These are phyloP conservation scores for Lenzites betulinus DNA, from an alignment of 768 basidiomycete genomes.

Conservation along the genomic window DNA sequence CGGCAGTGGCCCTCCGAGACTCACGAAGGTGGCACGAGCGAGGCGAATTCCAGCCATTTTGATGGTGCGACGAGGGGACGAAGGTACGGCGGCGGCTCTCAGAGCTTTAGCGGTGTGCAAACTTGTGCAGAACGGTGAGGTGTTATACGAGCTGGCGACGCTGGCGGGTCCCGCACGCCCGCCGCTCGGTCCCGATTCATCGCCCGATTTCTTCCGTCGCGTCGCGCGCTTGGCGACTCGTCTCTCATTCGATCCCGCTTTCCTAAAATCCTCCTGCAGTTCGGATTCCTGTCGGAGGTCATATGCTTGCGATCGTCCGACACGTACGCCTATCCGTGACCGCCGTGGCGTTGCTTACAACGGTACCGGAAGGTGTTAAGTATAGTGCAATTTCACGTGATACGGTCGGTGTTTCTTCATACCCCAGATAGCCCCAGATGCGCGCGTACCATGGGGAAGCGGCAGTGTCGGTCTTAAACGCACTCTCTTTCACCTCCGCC, in stretches of 20 bases:
- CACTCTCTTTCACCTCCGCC: background rate
- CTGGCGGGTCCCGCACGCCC: background rate
- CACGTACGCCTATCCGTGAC: no score
- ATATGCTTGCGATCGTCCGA: background rate
- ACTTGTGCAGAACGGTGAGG: slow-evolving; percentile 11
- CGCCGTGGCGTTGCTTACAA: no score
- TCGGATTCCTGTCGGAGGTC: slow-evolving; percentile 13
- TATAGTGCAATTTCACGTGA: slow-evolving; percentile 31
- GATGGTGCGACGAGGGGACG: background rate
- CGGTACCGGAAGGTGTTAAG: no score
- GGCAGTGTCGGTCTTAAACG: background rate
- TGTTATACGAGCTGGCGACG: slow-evolving; percentile 6
- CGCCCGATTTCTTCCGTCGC: slow-evolving; percentile 17
- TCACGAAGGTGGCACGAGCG: slow-evolving; percentile 28
- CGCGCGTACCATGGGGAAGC: slow-evolving; percentile 15
- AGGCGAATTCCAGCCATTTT: slow-evolving; percentile 34
- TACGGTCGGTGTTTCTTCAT: slow-evolving; percentile 18
- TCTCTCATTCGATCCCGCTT: background rate
- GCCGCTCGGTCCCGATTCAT: slow-evolving; percentile 17
- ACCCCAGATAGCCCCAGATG: slow-evolving; percentile 4
- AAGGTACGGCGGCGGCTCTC: slow-evolving; percentile 14
- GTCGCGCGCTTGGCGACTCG: background rate
- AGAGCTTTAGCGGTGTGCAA: slow-evolving; percentile 16
- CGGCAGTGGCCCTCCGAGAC: slow-evolving; percentile 4
- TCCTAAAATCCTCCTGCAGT: background rate